These are phyloP conservation scores for Fragaria vesca DNA, from an alignment of 306 rosid genomes.

Conservation along the genomic window DNA sequence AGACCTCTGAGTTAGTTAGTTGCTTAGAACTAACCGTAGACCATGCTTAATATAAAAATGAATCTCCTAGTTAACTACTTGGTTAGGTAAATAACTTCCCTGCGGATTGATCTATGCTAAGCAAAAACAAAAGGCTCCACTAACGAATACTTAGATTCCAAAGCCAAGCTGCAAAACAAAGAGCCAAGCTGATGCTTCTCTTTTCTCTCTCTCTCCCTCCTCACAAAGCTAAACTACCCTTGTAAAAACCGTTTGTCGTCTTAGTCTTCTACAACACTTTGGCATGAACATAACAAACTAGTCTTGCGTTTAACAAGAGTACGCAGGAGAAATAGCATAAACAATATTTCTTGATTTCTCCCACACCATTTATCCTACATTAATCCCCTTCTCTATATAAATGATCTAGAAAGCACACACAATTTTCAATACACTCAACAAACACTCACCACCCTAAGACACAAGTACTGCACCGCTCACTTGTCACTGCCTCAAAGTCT, in stretches of 20 bases:
- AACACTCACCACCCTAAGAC: background rate
- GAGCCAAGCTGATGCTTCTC: background rate
- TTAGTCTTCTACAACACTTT: background rate
- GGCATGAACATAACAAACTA: background rate
- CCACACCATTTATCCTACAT: background rate
- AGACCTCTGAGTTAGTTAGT: background rate
- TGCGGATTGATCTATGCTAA: background rate
- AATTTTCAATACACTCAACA: slow-evolving; percentile 3
- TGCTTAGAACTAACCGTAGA: background rate
- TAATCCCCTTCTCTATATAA: slow-evolving; percentile 8
- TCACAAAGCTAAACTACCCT: background rate
- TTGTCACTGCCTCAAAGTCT: too few relatives aligned
- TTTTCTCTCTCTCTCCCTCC: too few relatives aligned
- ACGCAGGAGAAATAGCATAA: background rate
- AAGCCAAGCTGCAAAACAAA: background rate
- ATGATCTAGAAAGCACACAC: slow-evolving; percentile 6
- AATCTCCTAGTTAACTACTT: too few relatives aligned
- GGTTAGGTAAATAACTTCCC: slow-evolving; percentile 13
- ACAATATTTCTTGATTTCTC: slow-evolving; percentile 9
- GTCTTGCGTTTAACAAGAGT: slow-evolving; percentile 11
- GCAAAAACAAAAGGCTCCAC: background rate
- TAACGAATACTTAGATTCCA: background rate
- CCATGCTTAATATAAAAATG: background rate
- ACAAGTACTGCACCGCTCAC: background rate
- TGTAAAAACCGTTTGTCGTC: background rate